Evolutionary conservation across 1,139 yeast genomes (phyloP).

Genomic region (Geotrichum armillariae): DNA sequence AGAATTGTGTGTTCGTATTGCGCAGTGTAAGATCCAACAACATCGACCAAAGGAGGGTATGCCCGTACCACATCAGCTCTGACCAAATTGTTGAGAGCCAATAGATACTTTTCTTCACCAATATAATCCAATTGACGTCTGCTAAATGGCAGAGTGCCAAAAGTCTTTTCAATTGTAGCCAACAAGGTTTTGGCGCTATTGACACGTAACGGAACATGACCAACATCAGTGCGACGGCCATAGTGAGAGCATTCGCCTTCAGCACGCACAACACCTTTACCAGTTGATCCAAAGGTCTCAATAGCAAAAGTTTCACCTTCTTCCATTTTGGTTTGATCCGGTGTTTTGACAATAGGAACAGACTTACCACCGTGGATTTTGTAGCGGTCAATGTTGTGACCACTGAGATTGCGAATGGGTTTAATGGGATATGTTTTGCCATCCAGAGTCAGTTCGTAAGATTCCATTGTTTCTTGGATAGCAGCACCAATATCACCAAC

Average conservation of each 20-base stretch:
- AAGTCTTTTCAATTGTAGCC: constrained; percentile 68
- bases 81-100: constrained; percentile 86
- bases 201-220: constrained; percentile 50
- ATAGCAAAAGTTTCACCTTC: constrained; percentile 98
- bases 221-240: constrained; percentile 58
- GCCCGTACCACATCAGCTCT: constrained; percentile 85
- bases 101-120: constrained; percentile 87
- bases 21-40: constrained; percentile 85
- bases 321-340: constrained; percentile 95
- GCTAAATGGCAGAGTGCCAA: constrained; percentile 96
- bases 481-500: constrained; percentile 94
- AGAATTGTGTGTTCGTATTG: constrained; percentile 93
- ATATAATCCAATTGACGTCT: constrained; percentile 87
- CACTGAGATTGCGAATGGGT: constrained; percentile 87
- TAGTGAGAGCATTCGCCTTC: constrained; percentile 96
- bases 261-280: constrained; percentile 80
- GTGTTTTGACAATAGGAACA: constrained; percentile 92
- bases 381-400: constrained; percentile 85
- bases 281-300: constrained; percentile 96
- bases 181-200: constrained; percentile 69
- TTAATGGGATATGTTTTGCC: constrained; percentile 85
- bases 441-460: constrained; percentile 85
- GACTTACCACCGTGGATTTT: constrained; percentile 92
- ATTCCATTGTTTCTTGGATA: constrained; percentile 95
- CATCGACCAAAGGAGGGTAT: constrained; percentile 87